phyloP scores from a whole-genome alignment of 768 basidiomycete genomes.

The Mrakia blollopis region DNA sequence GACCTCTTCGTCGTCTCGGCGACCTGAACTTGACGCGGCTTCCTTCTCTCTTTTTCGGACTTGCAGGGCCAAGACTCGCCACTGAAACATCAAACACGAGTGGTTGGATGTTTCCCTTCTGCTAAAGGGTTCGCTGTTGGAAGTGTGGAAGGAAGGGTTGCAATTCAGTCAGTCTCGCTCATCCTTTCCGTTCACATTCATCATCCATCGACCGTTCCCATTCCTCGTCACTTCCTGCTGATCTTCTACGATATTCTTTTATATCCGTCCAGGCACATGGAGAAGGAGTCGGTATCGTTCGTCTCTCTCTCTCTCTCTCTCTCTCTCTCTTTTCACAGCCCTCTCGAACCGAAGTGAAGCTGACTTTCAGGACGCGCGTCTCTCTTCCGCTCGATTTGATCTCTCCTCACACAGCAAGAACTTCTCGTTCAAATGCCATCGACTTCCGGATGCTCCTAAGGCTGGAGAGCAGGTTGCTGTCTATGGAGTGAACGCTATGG shows the following conservation, averaged over 20 bases:
- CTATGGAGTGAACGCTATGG: constrained; percentile 66
- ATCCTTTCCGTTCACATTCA: neutral
- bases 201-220: neutral
- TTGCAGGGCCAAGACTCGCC: constrained; percentile 57
- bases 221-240: no score
- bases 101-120: constrained; percentile 74
- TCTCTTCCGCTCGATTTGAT: neutral
- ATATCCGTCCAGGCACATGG: neutral
- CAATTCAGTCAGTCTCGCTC: constrained; percentile 71
- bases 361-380: neutral
- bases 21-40: neutral
- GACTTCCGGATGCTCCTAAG: constrained; percentile 28
- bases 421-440: constrained; percentile 71
- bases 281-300: constrained; percentile 42
- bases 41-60: neutral
- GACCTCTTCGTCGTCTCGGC: neutral
- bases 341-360: neutral
- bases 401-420: constrained; percentile 52
- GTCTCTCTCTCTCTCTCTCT: no score
- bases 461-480: constrained; percentile 26
- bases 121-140: constrained; percentile 51
- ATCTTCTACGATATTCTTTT: no score
- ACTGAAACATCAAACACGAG: constrained; percentile 87
- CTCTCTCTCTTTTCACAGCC: neutral
- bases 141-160: constrained; percentile 64